These are phyloP conservation scores for Aspergillus uvarum DNA, from an alignment of 2,329 filamentous ascomycete genomes.

Conservation along the genomic window DNA sequence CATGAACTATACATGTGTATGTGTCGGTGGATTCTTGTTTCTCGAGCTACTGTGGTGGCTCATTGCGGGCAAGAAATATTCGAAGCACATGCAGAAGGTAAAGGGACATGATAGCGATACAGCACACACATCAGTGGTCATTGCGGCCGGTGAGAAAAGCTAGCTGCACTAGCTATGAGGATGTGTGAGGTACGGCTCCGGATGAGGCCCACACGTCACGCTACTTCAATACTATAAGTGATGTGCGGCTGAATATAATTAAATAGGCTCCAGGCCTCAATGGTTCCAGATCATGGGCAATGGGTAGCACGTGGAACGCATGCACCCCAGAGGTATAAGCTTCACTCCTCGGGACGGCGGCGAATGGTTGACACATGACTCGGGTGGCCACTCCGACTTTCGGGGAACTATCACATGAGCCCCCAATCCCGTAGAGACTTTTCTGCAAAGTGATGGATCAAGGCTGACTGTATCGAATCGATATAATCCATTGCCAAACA, in stretches of 20 bases:
- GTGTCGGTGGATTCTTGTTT: slow-evolving; percentile 44
- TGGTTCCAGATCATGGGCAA: too few relatives aligned
- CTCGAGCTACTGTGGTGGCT: slow-evolving; percentile 46
- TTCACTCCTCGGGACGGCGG: too few relatives aligned
- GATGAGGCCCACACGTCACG: neutral
- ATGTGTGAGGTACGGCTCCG: neutral
- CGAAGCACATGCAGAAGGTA: slow-evolving; percentile 38
- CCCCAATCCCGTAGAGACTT: too few relatives aligned
- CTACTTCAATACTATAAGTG: neutral
- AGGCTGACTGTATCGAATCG: too few relatives aligned
- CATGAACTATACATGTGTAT: slow-evolving; percentile 54
- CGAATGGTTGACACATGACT: too few relatives aligned
- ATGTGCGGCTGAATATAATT: neutral
- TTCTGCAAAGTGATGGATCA: too few relatives aligned
- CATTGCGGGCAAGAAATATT: slow-evolving; percentile 43
- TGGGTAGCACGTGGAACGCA: too few relatives aligned
- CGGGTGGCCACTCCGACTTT: too few relatives aligned
- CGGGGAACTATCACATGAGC: too few relatives aligned
- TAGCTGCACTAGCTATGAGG: neutral
- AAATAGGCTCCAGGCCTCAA: too few relatives aligned
- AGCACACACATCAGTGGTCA: slow-evolving; percentile 16
- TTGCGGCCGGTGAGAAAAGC: slow-evolving; percentile 1
- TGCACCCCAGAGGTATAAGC: too few relatives aligned
- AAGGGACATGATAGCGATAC: slow-evolving; percentile 59
- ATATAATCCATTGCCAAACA: neutral